Percentiles rank a stretch among this genome's conserved stretches.
Evolutionary conservation across 305 asterid genomes (phyloP).

Genomic region (Fraxinus angustifolia): DNA sequence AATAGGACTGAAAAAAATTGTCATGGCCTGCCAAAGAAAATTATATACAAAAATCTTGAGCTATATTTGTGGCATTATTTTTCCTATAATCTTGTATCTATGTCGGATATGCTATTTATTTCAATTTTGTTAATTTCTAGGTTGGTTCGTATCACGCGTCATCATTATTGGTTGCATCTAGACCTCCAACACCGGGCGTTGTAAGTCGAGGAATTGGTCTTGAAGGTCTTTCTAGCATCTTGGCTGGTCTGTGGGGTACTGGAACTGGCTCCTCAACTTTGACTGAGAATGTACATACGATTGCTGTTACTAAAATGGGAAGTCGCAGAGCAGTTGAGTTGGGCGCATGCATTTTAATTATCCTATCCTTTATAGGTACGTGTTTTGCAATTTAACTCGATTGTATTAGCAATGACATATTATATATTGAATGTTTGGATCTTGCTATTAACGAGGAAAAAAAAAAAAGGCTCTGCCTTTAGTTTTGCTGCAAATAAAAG

Average conservation of each 20-base stretch:
- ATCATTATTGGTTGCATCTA: constrained; percentile 85
- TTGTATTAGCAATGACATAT: not conserved
- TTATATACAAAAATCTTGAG: not conserved
- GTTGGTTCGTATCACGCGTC: constrained; percentile 98
- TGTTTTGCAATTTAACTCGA: not conserved
- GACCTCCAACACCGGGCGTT: constrained; percentile 95
- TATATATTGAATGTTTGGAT: not conserved
- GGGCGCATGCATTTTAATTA: constrained; percentile 76
- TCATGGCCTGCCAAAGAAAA: not conserved
- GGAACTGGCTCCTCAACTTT: constrained; percentile 92
- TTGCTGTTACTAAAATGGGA: constrained; percentile 98
- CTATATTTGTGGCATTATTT: not conserved
- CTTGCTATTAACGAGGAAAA: not conserved
- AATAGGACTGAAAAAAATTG: not conserved
- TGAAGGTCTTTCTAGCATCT: constrained; percentile 85
- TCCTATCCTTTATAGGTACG: constrained; percentile 80
- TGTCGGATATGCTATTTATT: not conserved
- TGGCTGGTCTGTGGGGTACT: constrained; percentile 98
- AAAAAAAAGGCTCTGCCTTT: not conserved
- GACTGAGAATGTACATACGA: constrained; percentile 97
- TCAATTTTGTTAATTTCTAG: constrained; percentile 33
- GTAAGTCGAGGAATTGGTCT: constrained; percentile 97
- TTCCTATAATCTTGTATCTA: not conserved
- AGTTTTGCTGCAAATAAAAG: not conserved
- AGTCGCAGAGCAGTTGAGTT: constrained; percentile 90